Evolutionary conservation across 139 green algal genomes (phyloP), one percentile per base, ranked within the genome.

Genomic region (Penium margaritaceum): DNA sequence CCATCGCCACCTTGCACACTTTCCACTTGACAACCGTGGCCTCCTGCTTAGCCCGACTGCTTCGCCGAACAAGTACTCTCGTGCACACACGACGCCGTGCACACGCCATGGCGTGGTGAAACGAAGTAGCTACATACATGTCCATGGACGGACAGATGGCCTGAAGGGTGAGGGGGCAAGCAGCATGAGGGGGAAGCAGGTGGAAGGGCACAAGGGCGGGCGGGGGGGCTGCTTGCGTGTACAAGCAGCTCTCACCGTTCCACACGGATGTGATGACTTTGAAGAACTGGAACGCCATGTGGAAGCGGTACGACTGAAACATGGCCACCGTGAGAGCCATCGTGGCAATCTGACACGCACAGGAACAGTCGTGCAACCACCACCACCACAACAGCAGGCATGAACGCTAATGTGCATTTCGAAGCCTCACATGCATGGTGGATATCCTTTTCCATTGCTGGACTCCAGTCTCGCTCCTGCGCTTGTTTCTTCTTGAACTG

Each of bases 281-380:
- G 71, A 78, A 78, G 63, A 78, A 32, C 41, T 78, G 71, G 62
- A 78, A 78, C 24, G 33, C 15, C 5, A n/a, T 39, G 33, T 78
- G 71, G 43, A 78, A 36, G 41, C 63, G 62, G 33, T 78, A 78
- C n/a, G 15, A 35, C n/a, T n/a, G 19, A 64, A 78, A 78, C 62
- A 78, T 78, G 46, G 71, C 64, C 29, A 78, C 63, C 36, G 71
- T 77, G 12, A 78, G 39, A 6, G 71, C 71, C 30, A 78, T 76
- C 14, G 71, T 78, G 21, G 71, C 71, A 14, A 78, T 32, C 69
- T 76, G 69, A n/a, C 69, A 76, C 17, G 57, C 35, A 67, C 17
- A 43, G 3, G 35, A 61, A 17, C 14, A 15, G 17, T 66, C 17
- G 17, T 57, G 29, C 57, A 66, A 14, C 14, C 57, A 15, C 17